phyloP scores from a whole-genome alignment of 495 filamentous ascomycete genomes.

The Annulohypoxylon nitens region DNA sequence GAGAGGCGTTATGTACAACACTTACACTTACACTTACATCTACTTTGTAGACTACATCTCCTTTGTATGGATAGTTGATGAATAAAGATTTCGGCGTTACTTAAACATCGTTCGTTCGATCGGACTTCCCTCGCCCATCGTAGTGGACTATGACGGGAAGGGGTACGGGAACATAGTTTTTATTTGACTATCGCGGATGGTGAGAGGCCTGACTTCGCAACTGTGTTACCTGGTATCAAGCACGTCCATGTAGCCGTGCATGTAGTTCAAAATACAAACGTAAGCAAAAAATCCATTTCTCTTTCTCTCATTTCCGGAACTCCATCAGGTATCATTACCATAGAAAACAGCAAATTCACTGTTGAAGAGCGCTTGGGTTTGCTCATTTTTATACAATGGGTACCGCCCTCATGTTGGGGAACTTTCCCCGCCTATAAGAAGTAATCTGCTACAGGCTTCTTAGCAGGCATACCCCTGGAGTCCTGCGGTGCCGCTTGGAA shows the following conservation, averaged over 20 bases:
- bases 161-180: background rate
- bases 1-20: background rate
- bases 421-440: conserved; percentile 71
- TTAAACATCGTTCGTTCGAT: background rate
- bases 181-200: background rate
- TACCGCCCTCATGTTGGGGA: background rate
- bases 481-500: conserved; percentile 98
- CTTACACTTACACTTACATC: conserved; percentile 11
- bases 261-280: conserved; percentile 23
- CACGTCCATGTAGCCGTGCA: conserved; percentile 6
- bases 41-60: conserved; percentile 18
- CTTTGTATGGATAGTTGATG: conserved; percentile 4
- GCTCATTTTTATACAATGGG: conserved; percentile 39
- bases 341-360: conserved; percentile 17
- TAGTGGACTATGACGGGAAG: conserved; percentile 8
- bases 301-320: conserved; percentile 13
- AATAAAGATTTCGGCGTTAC: conserved; percentile 3
- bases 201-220: background rate
- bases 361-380: conserved; percentile 8
- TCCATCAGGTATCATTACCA: conserved; percentile 38
- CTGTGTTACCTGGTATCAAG: background rate
- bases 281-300: conserved; percentile 17
- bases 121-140: conserved; percentile 2
- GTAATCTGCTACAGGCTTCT: conserved; percentile 98
- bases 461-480: conserved; percentile 96